Conservation (phyloP, 805 yeast species). For the Groenewaldozyma salmanticensis region DNA sequence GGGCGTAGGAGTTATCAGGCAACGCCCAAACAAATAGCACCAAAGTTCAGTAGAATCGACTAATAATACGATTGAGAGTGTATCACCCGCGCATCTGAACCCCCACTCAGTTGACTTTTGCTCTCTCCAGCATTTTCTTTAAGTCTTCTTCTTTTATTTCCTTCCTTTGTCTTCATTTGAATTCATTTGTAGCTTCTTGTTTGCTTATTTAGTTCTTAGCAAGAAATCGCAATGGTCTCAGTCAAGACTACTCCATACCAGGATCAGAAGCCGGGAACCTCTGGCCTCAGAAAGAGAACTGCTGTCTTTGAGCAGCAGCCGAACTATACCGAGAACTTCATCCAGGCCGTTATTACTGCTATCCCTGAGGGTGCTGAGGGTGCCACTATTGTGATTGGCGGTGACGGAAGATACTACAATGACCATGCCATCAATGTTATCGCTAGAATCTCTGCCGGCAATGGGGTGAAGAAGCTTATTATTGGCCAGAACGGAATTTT, state of each 20-base stretch:
- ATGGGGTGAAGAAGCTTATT: slow-evolving; percentile 76
- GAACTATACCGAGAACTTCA: slow-evolving; percentile 85
- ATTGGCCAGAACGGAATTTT: slow-evolving; percentile 82
- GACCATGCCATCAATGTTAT: slow-evolving; percentile 71
- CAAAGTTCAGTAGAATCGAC: no score
- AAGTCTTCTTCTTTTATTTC: no score
- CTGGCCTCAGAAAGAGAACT: slow-evolving; percentile 91
- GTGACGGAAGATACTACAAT: slow-evolving; percentile 93
- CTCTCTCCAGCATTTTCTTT: no score
- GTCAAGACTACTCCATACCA: slow-evolving; percentile 58
- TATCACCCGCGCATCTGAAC: no score
- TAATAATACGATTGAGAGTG: no score
- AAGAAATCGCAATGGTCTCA: no score
- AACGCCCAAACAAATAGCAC: no score
- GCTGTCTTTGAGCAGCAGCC: slow-evolving; percentile 60
- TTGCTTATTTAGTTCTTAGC: no score
- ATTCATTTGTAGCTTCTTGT: no score
- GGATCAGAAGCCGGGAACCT: slow-evolving; percentile 97
- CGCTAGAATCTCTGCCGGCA: slow-evolving; percentile 78
- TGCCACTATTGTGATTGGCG: slow-evolving; percentile 83
- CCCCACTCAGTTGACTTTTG: no score
- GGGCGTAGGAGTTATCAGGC: no score
- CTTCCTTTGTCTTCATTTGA: no score
- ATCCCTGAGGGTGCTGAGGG: slow-evolving; percentile 81
- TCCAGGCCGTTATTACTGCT: slow-evolving; percentile 74